Percentiles rank a stretch among this genome's conserved stretches.
phyloP scores from a whole-genome alignment of 129 eudicot species.

The Solidago caesia region DNA sequence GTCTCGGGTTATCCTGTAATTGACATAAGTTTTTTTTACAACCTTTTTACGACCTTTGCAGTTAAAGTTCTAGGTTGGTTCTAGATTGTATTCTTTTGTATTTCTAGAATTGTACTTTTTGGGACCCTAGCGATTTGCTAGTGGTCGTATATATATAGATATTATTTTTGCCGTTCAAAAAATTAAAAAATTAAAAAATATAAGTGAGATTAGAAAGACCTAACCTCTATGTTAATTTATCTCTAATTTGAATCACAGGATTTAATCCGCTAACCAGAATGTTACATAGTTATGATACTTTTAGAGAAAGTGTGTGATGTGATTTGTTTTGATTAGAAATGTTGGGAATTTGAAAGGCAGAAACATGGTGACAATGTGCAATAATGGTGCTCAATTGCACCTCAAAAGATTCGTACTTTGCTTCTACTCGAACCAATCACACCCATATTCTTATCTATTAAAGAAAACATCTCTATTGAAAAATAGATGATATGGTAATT shows the following conservation, averaged over 20 bases:
- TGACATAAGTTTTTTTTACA: too few relatives aligned
- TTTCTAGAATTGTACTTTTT: too few relatives aligned
- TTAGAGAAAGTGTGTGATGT: not conserved
- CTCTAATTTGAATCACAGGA: not conserved
- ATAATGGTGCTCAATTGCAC: constrained; percentile 36
- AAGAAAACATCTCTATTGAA: constrained; percentile 21
- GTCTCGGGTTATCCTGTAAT: too few relatives aligned
- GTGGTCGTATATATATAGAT: too few relatives aligned
- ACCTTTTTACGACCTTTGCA: too few relatives aligned
- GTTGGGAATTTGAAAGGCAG: constrained; percentile 38
- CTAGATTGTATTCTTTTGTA: too few relatives aligned
- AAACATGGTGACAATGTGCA: constrained; percentile 24
- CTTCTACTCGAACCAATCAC: constrained; percentile 33
- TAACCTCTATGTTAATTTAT: not conserved
- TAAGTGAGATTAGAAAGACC: too few relatives aligned
- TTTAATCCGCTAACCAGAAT: not conserved
- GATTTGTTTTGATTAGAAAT: constrained; percentile 28
- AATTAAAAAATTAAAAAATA: too few relatives aligned
- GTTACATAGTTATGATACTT: not conserved
- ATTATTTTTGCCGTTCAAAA: too few relatives aligned
- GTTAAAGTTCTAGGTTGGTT: too few relatives aligned
- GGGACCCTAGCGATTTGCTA: too few relatives aligned
- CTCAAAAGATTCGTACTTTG: constrained; percentile 37
- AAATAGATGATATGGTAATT: too few relatives aligned
- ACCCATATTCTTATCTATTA: constrained; percentile 28